phyloP scores from a whole-genome alignment of 2,329 filamentous ascomycete species.

The Penicillium sp. region DNA sequence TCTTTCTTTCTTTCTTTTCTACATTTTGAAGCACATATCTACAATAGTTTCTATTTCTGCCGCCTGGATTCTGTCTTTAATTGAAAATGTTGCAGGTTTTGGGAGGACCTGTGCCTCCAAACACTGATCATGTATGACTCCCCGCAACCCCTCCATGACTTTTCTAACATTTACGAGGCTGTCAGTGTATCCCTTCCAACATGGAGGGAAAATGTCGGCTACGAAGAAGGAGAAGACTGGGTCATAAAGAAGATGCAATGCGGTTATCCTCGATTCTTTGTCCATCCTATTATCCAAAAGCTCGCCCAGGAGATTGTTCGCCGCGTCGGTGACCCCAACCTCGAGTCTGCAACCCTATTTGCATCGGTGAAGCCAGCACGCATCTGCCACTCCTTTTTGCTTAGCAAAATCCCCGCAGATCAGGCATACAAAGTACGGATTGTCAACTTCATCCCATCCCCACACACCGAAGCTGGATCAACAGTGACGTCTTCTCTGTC shows the following conservation, averaged over 20 bases:
- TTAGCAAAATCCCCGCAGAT: slow-evolving; percentile 34
- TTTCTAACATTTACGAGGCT: slow-evolving; percentile 57
- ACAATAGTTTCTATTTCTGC: neutral
- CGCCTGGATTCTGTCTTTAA: neutral
- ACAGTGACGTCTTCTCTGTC: slow-evolving; percentile 60
- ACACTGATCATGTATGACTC: slow-evolving; percentile 70
- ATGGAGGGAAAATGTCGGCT: slow-evolving; percentile 86
- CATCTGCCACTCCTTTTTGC: slow-evolving; percentile 73
- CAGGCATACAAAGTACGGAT: slow-evolving; percentile 53
- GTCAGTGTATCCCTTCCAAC: slow-evolving; percentile 94
- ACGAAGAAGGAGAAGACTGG: slow-evolving; percentile 88
- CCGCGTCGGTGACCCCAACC: slow-evolving; percentile 54
- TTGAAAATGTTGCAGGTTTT: slow-evolving; percentile 43
- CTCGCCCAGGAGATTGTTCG: slow-evolving; percentile 68
- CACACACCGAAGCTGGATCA: slow-evolving; percentile 63
- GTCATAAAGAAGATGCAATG: slow-evolving; percentile 82
- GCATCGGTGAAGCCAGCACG: slow-evolving; percentile 68
- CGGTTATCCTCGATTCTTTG: slow-evolving; percentile 93
- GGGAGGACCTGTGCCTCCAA: slow-evolving; percentile 71
- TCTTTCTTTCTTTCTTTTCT: slow-evolving; percentile 5
- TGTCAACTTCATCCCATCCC: slow-evolving; percentile 52
- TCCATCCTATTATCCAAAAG: slow-evolving; percentile 76
- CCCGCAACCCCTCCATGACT: slow-evolving; percentile 24
- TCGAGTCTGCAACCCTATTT: slow-evolving; percentile 74
- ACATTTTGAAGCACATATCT: neutral